Evolutionary conservation across 78 protist species (phyloP), one percentile per base, ranked within the genome.

Genomic region (Speleostelium caveatum): DNA sequence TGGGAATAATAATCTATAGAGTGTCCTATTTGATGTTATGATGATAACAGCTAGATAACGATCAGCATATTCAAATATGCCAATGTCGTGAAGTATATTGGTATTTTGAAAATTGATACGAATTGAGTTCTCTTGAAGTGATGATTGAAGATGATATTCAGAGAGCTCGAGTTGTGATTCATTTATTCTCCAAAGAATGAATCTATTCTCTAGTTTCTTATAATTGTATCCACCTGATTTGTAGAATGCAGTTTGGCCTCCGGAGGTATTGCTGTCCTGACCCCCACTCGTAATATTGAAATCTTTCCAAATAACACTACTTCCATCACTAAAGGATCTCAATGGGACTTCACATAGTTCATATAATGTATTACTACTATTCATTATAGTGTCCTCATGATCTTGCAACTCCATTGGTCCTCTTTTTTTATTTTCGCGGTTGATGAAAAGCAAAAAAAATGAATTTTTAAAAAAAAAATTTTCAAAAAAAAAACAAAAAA

Each of bases 211-310:
- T 0, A n/a, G 21, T 58, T 58, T 21, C 41, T 71, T 71, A 32
- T 32, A 69, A 35, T 45, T 56, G 28, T 28, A 83, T 33, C 90
- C 90, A 69, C 90, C 90, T 41, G 90, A 83, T 67, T 75, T 42
- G 21, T 45, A 69, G 33, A 72, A 72, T 51, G 41, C 30, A 38
- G 55, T 22, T 56, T 16, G 35, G 19, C 32, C 26, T 51, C 56
- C n/a, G 32, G 4, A 26, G 56, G 24, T 7, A 39, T 7, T 24
- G 22, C 0, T 0, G 65, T 24, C 28, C 19, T 61, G 60, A 51
- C 32, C 41, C 24, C 24, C 4, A 65, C n/a, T 21, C 3, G 65
- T 30, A 28, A 83, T 67, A 35, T 26, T 56, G 16, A 83, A 83
- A 21, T 83, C 90, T 38, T 28, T 83, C 76, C 78, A 83, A 22